Evolutionary conservation across 2,329 filamentous ascomycete genomes (phyloP).

Genomic region (Chaetomiaceae sp.): DNA sequence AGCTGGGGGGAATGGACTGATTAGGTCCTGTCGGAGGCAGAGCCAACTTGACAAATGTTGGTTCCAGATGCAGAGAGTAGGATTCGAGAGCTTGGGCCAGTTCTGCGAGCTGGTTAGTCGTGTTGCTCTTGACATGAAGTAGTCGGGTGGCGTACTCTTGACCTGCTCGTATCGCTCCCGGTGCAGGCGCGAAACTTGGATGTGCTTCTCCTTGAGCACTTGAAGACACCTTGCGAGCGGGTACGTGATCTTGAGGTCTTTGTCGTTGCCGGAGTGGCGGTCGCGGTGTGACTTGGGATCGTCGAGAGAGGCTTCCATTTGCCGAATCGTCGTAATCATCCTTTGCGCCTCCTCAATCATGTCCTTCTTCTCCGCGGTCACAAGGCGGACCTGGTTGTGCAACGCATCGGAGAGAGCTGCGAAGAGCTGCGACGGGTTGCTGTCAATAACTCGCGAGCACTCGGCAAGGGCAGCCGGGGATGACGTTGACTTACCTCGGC

Average conservation of each 20-base stretch:
- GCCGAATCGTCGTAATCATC: constrained; percentile 77
- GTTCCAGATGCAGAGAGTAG: constrained; percentile 91
- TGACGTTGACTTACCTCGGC: constrained; percentile 61
- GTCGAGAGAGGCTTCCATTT: constrained; percentile 89
- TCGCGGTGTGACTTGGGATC: constrained; percentile 61
- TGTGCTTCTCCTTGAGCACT: constrained; percentile 77
- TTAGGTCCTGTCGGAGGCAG: constrained; percentile 77
- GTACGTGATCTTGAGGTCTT: constrained; percentile 71
- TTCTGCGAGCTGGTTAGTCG: constrained; percentile 48
- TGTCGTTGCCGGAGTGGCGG: constrained; percentile 46
- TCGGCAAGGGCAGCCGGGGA: no score
- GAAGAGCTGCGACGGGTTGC: constrained; percentile 60
- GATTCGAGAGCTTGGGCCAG: constrained; percentile 90
- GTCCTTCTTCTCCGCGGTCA: constrained; percentile 81
- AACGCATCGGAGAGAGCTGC: constrained; percentile 84
- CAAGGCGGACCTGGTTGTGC: constrained; percentile 79
- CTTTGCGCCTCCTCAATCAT: constrained; percentile 84
- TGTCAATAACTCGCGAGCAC: no score
- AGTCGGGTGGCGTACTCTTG: constrained; percentile 65
- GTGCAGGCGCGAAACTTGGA: constrained; percentile 72
- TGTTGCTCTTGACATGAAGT: background rate
- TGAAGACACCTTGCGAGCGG: constrained; percentile 77
- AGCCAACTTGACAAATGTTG: constrained; percentile 76
- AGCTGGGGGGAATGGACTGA: constrained; percentile 69
- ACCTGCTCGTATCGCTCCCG: constrained; percentile 92